Percentiles rank a stretch among this genome's conserved stretches.
phyloP scores from a whole-genome alignment of 352 stramenopile genomes.

The Globisporangium orthogonon region DNA sequence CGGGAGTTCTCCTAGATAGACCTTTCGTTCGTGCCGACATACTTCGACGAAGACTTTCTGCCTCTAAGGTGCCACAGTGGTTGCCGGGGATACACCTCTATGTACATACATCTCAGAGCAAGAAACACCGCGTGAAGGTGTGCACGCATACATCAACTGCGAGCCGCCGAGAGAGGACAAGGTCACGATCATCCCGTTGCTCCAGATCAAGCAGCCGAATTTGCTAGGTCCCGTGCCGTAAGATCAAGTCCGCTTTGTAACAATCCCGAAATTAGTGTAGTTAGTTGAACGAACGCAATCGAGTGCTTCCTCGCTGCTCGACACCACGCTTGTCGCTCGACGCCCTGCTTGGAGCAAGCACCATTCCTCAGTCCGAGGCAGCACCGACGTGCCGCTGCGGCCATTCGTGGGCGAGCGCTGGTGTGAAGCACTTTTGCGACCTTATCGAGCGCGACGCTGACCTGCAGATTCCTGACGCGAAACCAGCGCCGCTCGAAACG shows the following conservation, averaged over 20 bases:
- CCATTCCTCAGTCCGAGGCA: not conserved
- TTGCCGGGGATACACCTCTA: conserved; percentile 1
- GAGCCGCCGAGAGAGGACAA: not conserved
- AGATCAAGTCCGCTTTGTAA: too few relatives aligned
- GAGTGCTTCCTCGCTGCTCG: too few relatives aligned
- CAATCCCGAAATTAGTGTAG: too few relatives aligned
- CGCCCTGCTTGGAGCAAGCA: not conserved
- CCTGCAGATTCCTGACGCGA: not conserved
- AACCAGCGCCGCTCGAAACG: not conserved
- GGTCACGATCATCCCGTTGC: conserved; percentile 7
- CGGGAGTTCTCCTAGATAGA: conserved; percentile 5
- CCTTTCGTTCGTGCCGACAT: conserved; percentile 3
- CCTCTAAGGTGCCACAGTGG: not conserved
- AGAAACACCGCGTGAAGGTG: not conserved
- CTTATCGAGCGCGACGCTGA: conserved; percentile 27
- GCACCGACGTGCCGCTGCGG: conserved; percentile 39
- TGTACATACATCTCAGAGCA: not conserved
- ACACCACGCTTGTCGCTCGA: too few relatives aligned
- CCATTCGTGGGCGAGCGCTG: conserved; percentile 54
- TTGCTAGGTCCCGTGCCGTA: not conserved
- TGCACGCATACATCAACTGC: not conserved
- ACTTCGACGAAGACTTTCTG: conserved; percentile 13
- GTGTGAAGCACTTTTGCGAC: conserved; percentile 62
- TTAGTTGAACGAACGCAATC: too few relatives aligned
- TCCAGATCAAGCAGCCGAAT: conserved; percentile 4